Evolutionary conservation across 1,284 basidiomycete genomes (phyloP), one percentile per base, ranked within the genome.

Genomic region (Sporisorium scitamineum): DNA sequence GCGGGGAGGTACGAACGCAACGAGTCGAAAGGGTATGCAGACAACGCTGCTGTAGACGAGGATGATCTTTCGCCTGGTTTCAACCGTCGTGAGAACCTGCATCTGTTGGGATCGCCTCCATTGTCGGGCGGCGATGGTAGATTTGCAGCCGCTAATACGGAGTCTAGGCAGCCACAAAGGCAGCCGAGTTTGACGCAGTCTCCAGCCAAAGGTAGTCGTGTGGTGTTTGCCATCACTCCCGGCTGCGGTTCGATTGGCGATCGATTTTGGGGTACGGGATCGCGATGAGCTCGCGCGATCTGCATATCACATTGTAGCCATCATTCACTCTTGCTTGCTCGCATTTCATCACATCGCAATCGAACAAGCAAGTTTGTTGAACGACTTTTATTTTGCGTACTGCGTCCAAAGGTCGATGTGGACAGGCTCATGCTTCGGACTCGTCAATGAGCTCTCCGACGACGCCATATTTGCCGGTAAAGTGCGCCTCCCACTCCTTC

Each of bases 371-470:
- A 20, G 5, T 42, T 1, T 42, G 39, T 20, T 7, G 13, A 47
- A 6, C 24, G 20, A 13, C 20, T 20, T 44, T 42, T 11, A 8
- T 10, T 44, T 31, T 42, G 54, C n/a, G 10, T 13, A 9, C 13
- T 20, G 9, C n/a, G 8, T 47, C 4, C 5, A n/a, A n/a, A n/a
- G n/a, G n/a, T n/a, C n/a, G n/a, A n/a, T 47, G 31, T 37, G 11
- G 11, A 20, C 24, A 11, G 9, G 5, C 9, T 58, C 24, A 70
- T 2, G 27, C 51, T 27, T 79, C 62, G 24, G 58, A 65, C 50
- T 84, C 82, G 54, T 84, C 76, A n/a, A 84, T 67, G 20, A 85
- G 76, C 60, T 80, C 76, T 18, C 84, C 84, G 27, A 83, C 81
- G 37, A 84, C 66, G 22, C 70, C 71, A 54, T 85, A 85, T 50